These are phyloP conservation scores for Gossypium turneri DNA, from an alignment of 345 rosid species.

Conservation along the genomic window DNA sequence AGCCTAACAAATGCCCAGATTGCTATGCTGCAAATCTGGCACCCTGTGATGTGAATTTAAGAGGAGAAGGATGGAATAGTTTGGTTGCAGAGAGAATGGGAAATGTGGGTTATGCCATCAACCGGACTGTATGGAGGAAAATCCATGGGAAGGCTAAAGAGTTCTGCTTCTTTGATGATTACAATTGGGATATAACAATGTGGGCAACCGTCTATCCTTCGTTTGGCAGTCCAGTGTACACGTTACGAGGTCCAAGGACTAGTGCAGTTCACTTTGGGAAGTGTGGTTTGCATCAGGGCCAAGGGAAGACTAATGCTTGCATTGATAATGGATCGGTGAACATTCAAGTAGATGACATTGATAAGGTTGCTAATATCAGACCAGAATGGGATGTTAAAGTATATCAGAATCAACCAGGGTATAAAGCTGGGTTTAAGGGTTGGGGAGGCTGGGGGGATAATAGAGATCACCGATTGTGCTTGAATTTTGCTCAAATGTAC, in stretches of 20 bases:
- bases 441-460: slow-evolving; percentile 99
- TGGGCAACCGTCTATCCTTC: slow-evolving; percentile 96
- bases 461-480: slow-evolving; percentile 72
- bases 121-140: slow-evolving; percentile 76
- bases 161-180: slow-evolving; percentile 90
- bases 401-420: slow-evolving; percentile 67
- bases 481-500: slow-evolving; percentile 65
- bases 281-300: slow-evolving; percentile 97
- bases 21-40: slow-evolving; percentile 95
- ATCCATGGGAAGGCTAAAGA: slow-evolving; percentile 74
- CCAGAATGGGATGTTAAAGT: slow-evolving; percentile 56
- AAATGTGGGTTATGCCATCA: slow-evolving; percentile 83
- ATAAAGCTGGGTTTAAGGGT: slow-evolving; percentile 92
- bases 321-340: slow-evolving; percentile 65
- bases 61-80: slow-evolving; percentile 67
- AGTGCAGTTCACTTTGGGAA: slow-evolving; percentile 95
- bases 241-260: slow-evolving; percentile 80
- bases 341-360: slow-evolving; percentile 50
- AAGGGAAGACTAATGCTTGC: slow-evolving; percentile 54
- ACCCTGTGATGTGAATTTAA: slow-evolving; percentile 80
- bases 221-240: slow-evolving; percentile 77
- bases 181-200: slow-evolving; percentile 99
- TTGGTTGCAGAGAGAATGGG: slow-evolving; percentile 95
- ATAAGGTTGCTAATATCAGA: slow-evolving; percentile 57
- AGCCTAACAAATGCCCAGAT: slow-evolving; percentile 68